Base-by-base conservation (phyloP, 768 basidiomycete species). In the Suillus placidus region DNA sequence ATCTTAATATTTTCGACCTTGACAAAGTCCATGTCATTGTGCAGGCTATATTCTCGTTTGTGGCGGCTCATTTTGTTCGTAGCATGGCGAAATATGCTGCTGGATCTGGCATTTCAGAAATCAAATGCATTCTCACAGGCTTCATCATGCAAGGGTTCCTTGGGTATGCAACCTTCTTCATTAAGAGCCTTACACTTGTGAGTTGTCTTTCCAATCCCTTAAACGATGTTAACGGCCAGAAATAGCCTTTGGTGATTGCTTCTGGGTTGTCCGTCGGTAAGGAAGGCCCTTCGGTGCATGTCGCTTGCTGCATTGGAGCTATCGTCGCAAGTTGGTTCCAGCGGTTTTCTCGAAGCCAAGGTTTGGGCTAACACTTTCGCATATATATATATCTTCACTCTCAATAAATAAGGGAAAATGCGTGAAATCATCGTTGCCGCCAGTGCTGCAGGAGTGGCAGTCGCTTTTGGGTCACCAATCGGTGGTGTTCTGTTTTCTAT, bases 401-500 rank as follows among this genome's bases (percentile, higher is more conserved):
- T 78, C 49, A 76, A 55, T 23, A 66, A 49, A 20, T 23, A 38
- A 91, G 88, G 87, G 64, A 92, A 92, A 78, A 91, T 87, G 85
- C 84, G 95, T 61, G 97, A 99, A 74, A 90, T 99, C 51, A 80
- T 98, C 34, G 95, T 94, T 1, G 97, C 97, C 8, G 92, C 95
- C 0, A 97, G 95, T 74, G 97, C 97, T 9, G 97, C 97, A 4
- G 97, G 97, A 8, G 97, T 99, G 0, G 97, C 97, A 1, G 97
- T 99, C 32, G 97, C 97, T 26, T 99, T 99, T 74, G 97, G 97
- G 66, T 93, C 96, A 2, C 97, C 97, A 1, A 99, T 99, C 47
- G 97, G 96, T 18, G 97, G 97, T 13, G 97, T 99, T 1, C 75
- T 99, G 23, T 99, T 99, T 74, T 97, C 97, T 18, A 95, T 99